phyloP scores from a whole-genome alignment of 2,329 filamentous ascomycete species.

The Chaetomium sp. region DNA sequence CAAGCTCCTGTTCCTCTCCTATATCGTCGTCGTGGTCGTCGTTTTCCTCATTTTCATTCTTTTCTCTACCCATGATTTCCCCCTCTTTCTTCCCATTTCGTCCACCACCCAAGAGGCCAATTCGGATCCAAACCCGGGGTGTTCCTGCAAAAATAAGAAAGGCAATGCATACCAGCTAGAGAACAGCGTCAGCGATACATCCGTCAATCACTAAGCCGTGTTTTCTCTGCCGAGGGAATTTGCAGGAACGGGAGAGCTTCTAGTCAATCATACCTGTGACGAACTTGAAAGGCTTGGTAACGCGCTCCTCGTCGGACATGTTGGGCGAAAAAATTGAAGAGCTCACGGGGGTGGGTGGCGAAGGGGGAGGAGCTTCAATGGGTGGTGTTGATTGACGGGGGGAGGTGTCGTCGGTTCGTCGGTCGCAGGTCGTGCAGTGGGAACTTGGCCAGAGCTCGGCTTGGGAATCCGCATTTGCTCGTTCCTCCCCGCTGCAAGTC shows the following conservation, averaged over 20 bases:
- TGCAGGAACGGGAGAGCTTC: slow-evolving; percentile 25
- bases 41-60: slow-evolving; percentile 17
- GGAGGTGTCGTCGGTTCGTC: slow-evolving; percentile 10
- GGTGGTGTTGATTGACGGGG: slow-evolving; percentile 20
- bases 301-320: slow-evolving; percentile 86
- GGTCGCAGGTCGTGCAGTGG: too few relatives aligned
- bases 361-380: slow-evolving; percentile 28
- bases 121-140: slow-evolving; percentile 2
- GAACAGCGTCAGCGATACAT: slow-evolving; percentile 20
- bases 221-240: slow-evolving; percentile 26
- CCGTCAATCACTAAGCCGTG: slow-evolving; percentile 21
- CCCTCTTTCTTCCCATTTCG: slow-evolving; percentile 5
- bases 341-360: slow-evolving; percentile 12
- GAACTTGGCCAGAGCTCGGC: slow-evolving; percentile 16
- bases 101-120: slow-evolving; percentile 6
- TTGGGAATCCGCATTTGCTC: too few relatives aligned
- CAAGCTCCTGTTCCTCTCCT: too few relatives aligned
- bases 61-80: background rate
- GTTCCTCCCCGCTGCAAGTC: background rate
- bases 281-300: slow-evolving; percentile 99
- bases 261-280: slow-evolving; percentile 74
- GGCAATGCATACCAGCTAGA: slow-evolving; percentile 23
- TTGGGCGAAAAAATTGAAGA: slow-evolving; percentile 42
- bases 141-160: background rate
- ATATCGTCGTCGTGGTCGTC: background rate